Evolutionary conservation across 2,329 filamentous ascomycete genomes (phyloP).

Genomic region (Pseudophaeomoniella oleicola): DNA sequence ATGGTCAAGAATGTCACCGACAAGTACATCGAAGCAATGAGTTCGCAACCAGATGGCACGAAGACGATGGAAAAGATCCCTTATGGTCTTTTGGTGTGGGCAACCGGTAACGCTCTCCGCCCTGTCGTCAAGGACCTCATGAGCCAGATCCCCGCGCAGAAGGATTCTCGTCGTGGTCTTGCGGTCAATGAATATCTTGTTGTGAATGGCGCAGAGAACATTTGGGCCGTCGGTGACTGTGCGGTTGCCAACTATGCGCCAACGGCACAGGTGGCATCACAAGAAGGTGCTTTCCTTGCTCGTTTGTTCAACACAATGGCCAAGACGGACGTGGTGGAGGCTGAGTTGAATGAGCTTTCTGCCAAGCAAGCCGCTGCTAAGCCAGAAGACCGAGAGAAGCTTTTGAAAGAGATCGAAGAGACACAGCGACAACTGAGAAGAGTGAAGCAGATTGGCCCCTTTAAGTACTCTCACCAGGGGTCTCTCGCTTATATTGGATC

Average conservation of each 20-base stretch:
- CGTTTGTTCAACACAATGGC: conserved; percentile 98
- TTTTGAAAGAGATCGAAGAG: conserved; percentile 64
- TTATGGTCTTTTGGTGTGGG: conserved; percentile 95
- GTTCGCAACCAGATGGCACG: conserved; percentile 64
- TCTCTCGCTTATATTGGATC: conserved; percentile 95
- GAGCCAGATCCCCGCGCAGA: conserved; percentile 80
- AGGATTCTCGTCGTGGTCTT: conserved; percentile 84
- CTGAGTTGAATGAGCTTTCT: conserved; percentile 56
- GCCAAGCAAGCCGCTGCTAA: conserved; percentile 53
- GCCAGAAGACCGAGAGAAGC: conserved; percentile 40
- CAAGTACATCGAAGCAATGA: conserved; percentile 82
- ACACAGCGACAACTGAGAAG: conserved; percentile 76
- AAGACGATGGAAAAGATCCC: conserved; percentile 73
- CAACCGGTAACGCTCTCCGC: conserved; percentile 88
- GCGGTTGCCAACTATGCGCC: conserved; percentile 95
- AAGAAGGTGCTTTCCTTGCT: conserved; percentile 91
- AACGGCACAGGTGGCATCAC: conserved; percentile 88
- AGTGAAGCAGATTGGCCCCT: conserved; percentile 90
- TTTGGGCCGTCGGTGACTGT: conserved; percentile 97
- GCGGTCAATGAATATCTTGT: conserved; percentile 98
- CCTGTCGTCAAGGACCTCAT: conserved; percentile 85
- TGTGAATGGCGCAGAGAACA: conserved; percentile 89
- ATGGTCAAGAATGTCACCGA: conserved; percentile 97
- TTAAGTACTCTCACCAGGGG: conserved; percentile 97
- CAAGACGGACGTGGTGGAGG: conserved; percentile 73